A percentile compares a stretch with the other conserved stretches of the same genome.
Conservation (phyloP, 2,329 filamentous ascomycete genomes). For the Didymella pinodella region DNA sequence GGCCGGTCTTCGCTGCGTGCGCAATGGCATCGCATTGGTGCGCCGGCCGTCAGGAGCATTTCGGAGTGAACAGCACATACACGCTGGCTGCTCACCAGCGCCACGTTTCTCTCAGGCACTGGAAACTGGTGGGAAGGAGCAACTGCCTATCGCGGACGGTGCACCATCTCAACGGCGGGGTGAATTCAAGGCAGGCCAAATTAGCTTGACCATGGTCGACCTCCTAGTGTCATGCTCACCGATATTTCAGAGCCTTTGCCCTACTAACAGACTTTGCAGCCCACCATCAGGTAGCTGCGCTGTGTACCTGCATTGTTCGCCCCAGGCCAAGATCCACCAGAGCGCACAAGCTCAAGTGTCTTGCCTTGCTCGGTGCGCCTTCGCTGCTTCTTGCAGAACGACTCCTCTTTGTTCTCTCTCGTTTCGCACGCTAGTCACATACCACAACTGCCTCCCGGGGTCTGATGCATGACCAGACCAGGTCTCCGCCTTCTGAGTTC, state of each 20-base stretch:
- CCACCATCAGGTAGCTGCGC: conserved; percentile 22
- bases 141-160: conserved; percentile 29
- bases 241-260: conserved; percentile 22
- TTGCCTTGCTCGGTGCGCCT: conserved; percentile 38
- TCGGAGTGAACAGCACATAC: conserved; percentile 19
- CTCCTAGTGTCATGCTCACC: conserved; percentile 23
- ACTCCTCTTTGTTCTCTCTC: conserved; percentile 35
- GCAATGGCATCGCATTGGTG: conserved; percentile 12
- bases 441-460: conserved; percentile 37
- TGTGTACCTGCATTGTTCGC: conserved; percentile 41
- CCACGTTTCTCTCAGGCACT: conserved; percentile 18
- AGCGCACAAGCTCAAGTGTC: conserved; percentile 33
- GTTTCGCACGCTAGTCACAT: conserved; percentile 38
- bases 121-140: conserved; percentile 20
- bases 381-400: conserved; percentile 34
- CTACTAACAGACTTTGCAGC: conserved; percentile 26
- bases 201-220: conserved; percentile 26
- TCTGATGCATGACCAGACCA: conserved; percentile 48
- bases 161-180: conserved; percentile 27
- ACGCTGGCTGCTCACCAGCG: conserved; percentile 18
- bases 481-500: conserved; percentile 26
- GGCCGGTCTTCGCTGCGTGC: conserved; percentile 4
- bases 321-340: conserved; percentile 26
- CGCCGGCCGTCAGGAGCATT: conserved; percentile 7
- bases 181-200: conserved; percentile 32